phyloP scores from a whole-genome alignment of 805 yeast genomes.

The Saccharomycopsis schoenii region DNA sequence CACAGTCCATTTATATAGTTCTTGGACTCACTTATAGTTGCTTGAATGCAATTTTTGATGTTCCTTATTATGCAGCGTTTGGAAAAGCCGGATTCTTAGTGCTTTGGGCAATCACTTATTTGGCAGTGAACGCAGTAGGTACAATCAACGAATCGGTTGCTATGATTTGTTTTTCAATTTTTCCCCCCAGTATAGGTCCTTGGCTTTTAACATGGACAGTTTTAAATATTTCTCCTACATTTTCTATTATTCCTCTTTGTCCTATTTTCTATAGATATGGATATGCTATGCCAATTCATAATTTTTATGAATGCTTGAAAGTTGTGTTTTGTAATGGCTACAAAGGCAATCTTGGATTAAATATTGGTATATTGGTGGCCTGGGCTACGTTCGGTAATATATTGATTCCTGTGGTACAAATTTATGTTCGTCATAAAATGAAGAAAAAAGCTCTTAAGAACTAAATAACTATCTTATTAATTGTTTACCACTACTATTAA shows the following conservation, averaged over 20 bases:
- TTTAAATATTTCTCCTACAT: conserved; percentile 57
- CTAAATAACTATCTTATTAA: neutral
- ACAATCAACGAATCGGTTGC: conserved; percentile 61
- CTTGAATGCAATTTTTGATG: conserved; percentile 60
- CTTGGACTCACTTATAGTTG: conserved; percentile 48
- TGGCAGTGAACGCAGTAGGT: conserved; percentile 71
- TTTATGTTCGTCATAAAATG: conserved; percentile 31
- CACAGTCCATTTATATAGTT: conserved; percentile 46
- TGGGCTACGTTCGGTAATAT: conserved; percentile 50
- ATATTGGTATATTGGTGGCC: conserved; percentile 47
- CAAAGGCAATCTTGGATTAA: conserved; percentile 48
- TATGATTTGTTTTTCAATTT: conserved; percentile 36
- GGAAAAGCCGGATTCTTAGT: conserved; percentile 66
- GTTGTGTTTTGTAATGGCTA: conserved; percentile 48
- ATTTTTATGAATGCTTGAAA: conserved; percentile 50
- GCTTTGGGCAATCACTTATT: conserved; percentile 58
- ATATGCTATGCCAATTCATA: conserved; percentile 60
- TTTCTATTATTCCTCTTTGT: conserved; percentile 50
- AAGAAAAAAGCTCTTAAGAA: conserved; percentile 23
- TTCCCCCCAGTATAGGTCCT: conserved; percentile 60
- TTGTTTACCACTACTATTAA: no score
- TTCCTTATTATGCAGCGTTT: conserved; percentile 46
- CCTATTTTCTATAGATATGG: conserved; percentile 45
- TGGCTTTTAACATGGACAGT: conserved; percentile 69
- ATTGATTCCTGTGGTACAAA: conserved; percentile 35